Evolutionary conservation across 257 asterid genomes (phyloP).

Genomic region (Eustoma russellianum): DNA sequence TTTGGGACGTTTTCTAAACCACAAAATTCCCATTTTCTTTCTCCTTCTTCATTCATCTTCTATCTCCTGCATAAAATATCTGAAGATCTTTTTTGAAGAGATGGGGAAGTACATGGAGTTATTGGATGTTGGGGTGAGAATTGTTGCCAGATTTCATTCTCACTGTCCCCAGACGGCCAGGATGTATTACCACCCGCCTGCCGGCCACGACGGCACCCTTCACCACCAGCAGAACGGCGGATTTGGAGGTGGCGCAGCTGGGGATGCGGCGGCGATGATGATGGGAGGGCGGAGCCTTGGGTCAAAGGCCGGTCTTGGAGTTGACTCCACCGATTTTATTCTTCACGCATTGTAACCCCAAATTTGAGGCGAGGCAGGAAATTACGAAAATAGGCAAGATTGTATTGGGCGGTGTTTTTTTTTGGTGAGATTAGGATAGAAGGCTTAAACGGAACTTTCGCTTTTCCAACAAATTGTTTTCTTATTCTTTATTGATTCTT

Average conservation of each 20-base stretch:
- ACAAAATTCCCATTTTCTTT: neutral
- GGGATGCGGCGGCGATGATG: constrained; percentile 4
- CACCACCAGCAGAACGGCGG: constrained; percentile 4
- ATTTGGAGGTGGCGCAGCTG: constrained; percentile 4
- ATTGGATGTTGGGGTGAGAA: constrained; percentile 27
- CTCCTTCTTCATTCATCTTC: neutral
- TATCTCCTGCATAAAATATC: neutral
- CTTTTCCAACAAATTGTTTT: too few relatives aligned
- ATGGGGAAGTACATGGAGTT: constrained; percentile 29
- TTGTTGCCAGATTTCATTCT: constrained; percentile 34
- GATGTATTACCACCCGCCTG: constrained; percentile 38
- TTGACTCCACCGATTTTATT: constrained; percentile 49
- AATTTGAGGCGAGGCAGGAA: too few relatives aligned
- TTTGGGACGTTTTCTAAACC: constrained; percentile 23
- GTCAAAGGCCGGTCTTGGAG: constrained; percentile 10
- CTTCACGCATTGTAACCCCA: constrained; percentile 23
- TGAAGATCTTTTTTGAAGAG: neutral
- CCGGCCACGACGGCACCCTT: constrained; percentile 8
- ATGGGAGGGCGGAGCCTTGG: constrained; percentile 3
- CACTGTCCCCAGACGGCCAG: constrained; percentile 40
- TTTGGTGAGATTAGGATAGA: too few relatives aligned
- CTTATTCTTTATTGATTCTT: too few relatives aligned
- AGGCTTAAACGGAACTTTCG: too few relatives aligned
- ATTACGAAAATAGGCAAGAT: too few relatives aligned
- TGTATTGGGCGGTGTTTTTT: too few relatives aligned